Conservation (phyloP, 2,329 filamentous ascomycete genomes). For the Proliferodiscus dingleyae region DNA sequence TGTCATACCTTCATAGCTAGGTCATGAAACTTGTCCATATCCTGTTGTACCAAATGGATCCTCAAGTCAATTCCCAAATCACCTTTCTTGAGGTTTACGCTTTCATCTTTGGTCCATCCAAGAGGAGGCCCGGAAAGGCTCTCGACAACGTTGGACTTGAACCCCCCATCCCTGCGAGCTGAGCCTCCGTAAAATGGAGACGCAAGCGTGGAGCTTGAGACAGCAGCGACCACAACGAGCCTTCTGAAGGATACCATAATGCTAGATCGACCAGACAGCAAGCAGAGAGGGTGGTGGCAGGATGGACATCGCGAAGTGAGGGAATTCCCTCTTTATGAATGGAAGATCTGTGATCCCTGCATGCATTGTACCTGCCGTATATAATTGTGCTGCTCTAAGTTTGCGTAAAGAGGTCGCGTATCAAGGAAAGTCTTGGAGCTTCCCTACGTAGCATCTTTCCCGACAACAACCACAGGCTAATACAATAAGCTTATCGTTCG, state of each 20-base stretch:
- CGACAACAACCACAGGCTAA: conserved; percentile 1
- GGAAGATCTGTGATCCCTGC: not conserved
- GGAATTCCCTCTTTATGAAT: conserved; percentile 2
- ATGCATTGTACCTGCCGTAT: not conserved
- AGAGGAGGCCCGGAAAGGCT: conserved; percentile 20
- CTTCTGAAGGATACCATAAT: conserved; percentile 15
- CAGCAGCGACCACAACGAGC: conserved; percentile 9
- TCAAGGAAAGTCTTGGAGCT: conserved; percentile 3
- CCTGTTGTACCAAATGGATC: conserved; percentile 26
- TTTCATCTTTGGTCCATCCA: conserved; percentile 24
- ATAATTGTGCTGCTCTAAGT: not conserved
- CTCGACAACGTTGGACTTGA: conserved; percentile 23
- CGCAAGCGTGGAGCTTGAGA: conserved; percentile 11
- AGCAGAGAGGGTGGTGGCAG: not conserved
- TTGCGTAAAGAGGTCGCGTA: not conserved
- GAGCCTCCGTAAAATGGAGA: conserved; percentile 3
- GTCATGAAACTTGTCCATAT: conserved; percentile 29
- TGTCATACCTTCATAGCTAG: conserved; percentile 26
- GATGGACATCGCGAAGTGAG: not conserved
- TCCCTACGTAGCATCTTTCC: conserved; percentile 1
- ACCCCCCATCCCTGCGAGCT: not conserved
- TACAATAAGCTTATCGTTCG: conserved; percentile 8
- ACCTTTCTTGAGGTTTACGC: conserved; percentile 22
- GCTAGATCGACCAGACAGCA: not conserved
- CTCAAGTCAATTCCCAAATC: conserved; percentile 21